Evolutionary conservation across 1,284 basidiomycete species (phyloP), one percentile per base, ranked within the genome.

Genomic region (Polyporus tsugae): DNA sequence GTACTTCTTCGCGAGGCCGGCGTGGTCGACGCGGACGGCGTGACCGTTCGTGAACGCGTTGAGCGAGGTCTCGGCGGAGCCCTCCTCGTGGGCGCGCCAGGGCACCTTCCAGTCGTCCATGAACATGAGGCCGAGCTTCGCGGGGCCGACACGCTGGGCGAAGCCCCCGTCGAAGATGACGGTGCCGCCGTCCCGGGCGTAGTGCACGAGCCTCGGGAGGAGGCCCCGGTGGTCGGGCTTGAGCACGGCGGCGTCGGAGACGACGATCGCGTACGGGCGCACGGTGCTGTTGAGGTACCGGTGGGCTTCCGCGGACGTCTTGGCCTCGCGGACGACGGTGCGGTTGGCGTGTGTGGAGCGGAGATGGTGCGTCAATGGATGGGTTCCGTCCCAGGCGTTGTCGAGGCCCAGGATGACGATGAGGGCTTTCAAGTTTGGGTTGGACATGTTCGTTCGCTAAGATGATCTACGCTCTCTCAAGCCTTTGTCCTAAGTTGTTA

Each of bases 91-190:
- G 2, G 41, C 19, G 11, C 38, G 44, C 73, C 73, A 74, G 0
- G 71, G 71, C 35, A 74, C n/a, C 6, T 41, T 44, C 67, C 64
- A 71, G 4, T 39, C 53, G 17, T 39, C n/a, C 73, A 65, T 44
- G 44, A 74, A 73, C 64, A 71, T 65, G 19, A 49, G 13, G 3
- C 59, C 33, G 61, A 73, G 33, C 15, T 55, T 39, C 15, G 39
- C 29, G 13, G 46, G 42, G 9, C 9, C n/a, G 13, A 13, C 0
- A 25, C 29, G n/a, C 25, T 19, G 39, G 59, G 62, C 66, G 65
- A 72, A 61, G 35, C 5, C 71, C 68, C 10, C 64, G 63, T 39
- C 63, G 33, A 55, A 73, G n/a, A 74, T 58, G n/a, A 68, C 64
- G 7, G 66, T 72, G 7, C 73, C 73, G 2, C 73, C 73, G 2